Evolutionary conservation across 495 filamentous ascomycete species (phyloP).

Genomic region (Penicillium bovifimosum): DNA sequence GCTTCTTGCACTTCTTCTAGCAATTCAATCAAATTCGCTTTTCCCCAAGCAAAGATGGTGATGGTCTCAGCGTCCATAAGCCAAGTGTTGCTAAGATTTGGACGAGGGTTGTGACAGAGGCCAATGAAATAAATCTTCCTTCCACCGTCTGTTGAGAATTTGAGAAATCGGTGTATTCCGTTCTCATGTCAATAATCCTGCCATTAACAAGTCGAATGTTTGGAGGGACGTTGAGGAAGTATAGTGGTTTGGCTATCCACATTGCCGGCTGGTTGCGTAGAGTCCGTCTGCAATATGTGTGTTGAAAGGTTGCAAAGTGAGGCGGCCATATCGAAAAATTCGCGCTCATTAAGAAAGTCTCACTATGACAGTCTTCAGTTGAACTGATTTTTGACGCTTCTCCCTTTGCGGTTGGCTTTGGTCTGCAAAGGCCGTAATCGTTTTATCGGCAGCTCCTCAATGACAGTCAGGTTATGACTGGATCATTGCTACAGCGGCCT

Average conservation of each 20-base stretch:
- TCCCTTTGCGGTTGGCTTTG: neutral
- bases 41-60: no score
- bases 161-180: neutral
- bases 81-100: no score
- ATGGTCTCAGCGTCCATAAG: no score
- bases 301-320: neutral
- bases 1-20: no score
- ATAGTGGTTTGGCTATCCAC: neutral
- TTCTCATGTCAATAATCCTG: neutral
- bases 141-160: no score
- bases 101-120: no score
- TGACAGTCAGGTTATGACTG: neutral
- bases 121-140: no score
- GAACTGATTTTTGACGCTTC: neutral
- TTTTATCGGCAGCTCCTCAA: neutral
- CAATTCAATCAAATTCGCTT: no score
- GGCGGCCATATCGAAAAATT: neutral
- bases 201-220: neutral
- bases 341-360: neutral
- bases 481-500: neutral
- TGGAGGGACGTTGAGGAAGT: neutral
- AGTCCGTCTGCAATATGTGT: neutral
- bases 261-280: neutral
- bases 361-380: neutral
- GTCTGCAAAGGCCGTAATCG: neutral